Evolutionary conservation across 2,329 filamentous ascomycete genomes (phyloP).

Genomic region (Purpureocillium takamizusanense): DNA sequence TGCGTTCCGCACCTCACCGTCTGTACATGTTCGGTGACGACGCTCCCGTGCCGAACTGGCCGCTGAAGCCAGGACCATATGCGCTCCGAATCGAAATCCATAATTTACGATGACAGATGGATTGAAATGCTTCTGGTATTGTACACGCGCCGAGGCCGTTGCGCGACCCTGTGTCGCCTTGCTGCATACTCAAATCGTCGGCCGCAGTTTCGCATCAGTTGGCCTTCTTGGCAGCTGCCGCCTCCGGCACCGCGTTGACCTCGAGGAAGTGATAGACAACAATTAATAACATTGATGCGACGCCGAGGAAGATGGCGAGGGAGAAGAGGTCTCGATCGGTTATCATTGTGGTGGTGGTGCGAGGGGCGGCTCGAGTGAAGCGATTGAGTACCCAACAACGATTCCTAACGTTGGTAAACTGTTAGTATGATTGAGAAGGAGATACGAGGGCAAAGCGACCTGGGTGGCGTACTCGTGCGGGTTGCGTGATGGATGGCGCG

Average conservation of each 20-base stretch:
- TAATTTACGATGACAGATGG: too few relatives aligned
- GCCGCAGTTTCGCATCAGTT: background rate
- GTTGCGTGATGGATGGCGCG: too few relatives aligned
- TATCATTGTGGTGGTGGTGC: constrained; percentile 61
- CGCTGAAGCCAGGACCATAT: too few relatives aligned
- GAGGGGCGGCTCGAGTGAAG: constrained; percentile 1
- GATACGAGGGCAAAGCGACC: too few relatives aligned
- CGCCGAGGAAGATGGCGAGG: constrained; percentile 88
- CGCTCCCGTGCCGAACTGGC: too few relatives aligned
- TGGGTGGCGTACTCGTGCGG: too few relatives aligned
- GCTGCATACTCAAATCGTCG: background rate
- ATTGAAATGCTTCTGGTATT: background rate
- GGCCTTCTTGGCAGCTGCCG: constrained; percentile 5
- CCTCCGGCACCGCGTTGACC: constrained; percentile 55
- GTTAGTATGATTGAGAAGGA: too few relatives aligned
- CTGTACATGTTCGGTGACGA: too few relatives aligned
- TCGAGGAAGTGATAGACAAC: constrained; percentile 95
- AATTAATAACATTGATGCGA: constrained; percentile 82
- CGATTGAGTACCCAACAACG: background rate
- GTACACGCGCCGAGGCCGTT: background rate
- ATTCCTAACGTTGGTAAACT: too few relatives aligned
- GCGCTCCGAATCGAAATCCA: too few relatives aligned
- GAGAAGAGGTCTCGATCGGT: constrained; percentile 86
- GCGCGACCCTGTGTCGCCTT: background rate
- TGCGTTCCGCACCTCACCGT: too few relatives aligned